These are phyloP conservation scores for Hypoxylon crocopeplum DNA, from an alignment of 495 filamentous ascomycete genomes.

Conservation along the genomic window DNA sequence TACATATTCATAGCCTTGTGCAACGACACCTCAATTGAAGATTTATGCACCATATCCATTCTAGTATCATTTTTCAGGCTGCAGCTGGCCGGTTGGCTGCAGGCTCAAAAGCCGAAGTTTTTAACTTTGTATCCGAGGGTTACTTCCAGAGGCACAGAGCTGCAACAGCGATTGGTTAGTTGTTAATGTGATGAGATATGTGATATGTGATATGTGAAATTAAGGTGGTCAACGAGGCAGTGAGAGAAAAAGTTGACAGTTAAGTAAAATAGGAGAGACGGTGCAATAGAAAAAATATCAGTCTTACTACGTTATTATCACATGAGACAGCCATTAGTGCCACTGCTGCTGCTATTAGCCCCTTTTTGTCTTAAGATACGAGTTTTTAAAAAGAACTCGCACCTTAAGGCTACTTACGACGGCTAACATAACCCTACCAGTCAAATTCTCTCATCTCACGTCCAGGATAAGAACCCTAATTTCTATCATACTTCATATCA, in stretches of 20 bases:
- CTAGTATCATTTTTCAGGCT: background rate
- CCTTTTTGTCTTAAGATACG: background rate
- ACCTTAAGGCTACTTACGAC: background rate
- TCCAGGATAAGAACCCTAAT: no score
- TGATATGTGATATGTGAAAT: no score
- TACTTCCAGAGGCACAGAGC: background rate
- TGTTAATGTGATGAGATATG: background rate
- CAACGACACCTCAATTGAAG: background rate
- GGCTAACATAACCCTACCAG: background rate
- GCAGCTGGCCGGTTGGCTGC: no score
- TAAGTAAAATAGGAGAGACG: background rate
- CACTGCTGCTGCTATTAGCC: background rate
- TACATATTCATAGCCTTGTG: no score
- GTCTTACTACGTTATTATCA: background rate
- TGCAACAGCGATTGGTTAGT: background rate
- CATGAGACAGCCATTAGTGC: background rate
- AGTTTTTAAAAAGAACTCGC: no score
- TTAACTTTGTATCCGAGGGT: background rate
- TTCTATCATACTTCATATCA: background rate
- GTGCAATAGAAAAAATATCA: background rate
- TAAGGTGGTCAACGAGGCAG: background rate
- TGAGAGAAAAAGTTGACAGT: background rate
- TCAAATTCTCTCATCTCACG: background rate
- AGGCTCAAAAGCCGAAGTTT: background rate
- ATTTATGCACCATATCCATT: background rate